Evolutionary conservation across 2,329 filamentous ascomycete species (phyloP), one percentile per base, ranked within the genome.

Genomic region (Exophiala viscosa): DNA sequence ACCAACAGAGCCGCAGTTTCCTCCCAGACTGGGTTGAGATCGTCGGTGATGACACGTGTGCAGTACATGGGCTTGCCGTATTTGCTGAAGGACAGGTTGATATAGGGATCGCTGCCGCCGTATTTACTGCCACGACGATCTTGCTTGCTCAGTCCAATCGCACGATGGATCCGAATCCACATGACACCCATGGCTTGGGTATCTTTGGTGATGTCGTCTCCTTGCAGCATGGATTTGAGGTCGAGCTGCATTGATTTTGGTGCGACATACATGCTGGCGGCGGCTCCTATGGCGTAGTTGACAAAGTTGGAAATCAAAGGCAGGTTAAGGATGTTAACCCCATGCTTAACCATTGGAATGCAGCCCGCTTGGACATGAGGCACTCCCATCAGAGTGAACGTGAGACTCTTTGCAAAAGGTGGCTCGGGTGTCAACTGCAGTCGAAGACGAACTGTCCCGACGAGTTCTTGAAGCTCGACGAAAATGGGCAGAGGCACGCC

Each of bases 61-160:
- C 91, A 96, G 71, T 96, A 97, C 82, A 96, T 95, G 1, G 92
- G 92, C 73, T 99, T 99, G 51, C 88, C 88, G 63, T 96, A 97
- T 69, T 97, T 96, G 64, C 89, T 95, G 76, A 95, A 97, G 36
- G 88, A 86, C 33, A 97, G 79, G 31, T 92, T 96, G 67, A 97
- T 95, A 69, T 97, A 97, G 0, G 92, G 90, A 62, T 99, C 93
- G 45, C 88, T 95, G 40, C 92, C 92, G 32, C 93, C 92, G 14
- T 90, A 87, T 47, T 86, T 80, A 64, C 85, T 91, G 36, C 90
- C 91, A 53, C 88, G 84, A 48, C 73, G 76, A 67, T 99, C 93
- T 66, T 96, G 92, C 71, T 96, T 96, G 75, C 89, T 95, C 52
- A 99, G 79, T 0, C 87, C 90, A 15, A 83, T 77, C 9, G 92